Evolutionary conservation across 140 eudicot genomes (phyloP).

Genomic region (Erigeron philadelphicus): DNA sequence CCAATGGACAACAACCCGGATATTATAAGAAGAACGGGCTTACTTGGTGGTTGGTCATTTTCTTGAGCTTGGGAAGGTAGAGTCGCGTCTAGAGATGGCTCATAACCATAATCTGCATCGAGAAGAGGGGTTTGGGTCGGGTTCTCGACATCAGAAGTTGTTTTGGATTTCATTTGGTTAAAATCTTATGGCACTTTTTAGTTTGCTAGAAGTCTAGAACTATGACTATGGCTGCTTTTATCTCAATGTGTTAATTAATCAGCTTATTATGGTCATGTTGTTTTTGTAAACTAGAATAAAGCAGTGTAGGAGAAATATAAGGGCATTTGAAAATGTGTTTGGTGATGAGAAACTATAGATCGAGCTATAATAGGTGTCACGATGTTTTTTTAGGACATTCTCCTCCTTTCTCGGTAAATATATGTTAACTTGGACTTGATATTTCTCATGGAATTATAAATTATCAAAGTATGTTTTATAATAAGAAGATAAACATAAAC

Average conservation of each 20-base stretch:
- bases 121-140: conserved; percentile 32
- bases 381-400: conserved; percentile 18
- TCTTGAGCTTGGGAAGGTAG: conserved; percentile 29
- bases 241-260: conserved; percentile 1
- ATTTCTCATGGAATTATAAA: no score
- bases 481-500: no score
- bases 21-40: conserved; percentile 28
- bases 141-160: conserved; percentile 33
- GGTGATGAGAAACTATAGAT: conserved; percentile 34
- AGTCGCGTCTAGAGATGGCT: conserved; percentile 32
- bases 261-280: conserved; percentile 22
- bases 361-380: conserved; percentile 15
- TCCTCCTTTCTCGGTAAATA: conserved; percentile 1
- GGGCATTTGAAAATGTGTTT: conserved; percentile 30
- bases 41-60: conserved; percentile 32
- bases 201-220: conserved; percentile 24
- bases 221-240: conserved; percentile 18
- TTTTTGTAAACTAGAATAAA: conserved; percentile 3
- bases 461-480: no score
- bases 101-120: conserved; percentile 23
- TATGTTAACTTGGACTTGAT: neutral
- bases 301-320: conserved; percentile 26
- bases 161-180: conserved; percentile 27
- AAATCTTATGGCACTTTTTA: conserved; percentile 15
- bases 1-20: conserved; percentile 39